phyloP scores from a whole-genome alignment of 2,329 filamentous ascomycete genomes.

The Verticillium isaacii region DNA sequence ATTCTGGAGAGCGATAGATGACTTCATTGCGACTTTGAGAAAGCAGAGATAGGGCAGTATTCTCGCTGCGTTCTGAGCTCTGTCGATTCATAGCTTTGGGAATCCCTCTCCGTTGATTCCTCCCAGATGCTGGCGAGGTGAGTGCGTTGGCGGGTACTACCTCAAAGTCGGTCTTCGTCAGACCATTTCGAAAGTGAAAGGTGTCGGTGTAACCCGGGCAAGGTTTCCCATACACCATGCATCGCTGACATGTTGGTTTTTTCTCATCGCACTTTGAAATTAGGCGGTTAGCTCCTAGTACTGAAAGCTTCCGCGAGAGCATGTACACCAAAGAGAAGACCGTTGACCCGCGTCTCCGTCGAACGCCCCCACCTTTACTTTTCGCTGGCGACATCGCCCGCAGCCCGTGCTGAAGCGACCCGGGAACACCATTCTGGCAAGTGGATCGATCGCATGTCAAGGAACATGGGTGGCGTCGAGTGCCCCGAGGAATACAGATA shows the following conservation, averaged over 20 bases:
- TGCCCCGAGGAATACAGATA: background rate
- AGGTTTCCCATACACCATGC: constrained; percentile 22
- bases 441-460: background rate
- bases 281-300: background rate
- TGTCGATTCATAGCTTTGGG: background rate
- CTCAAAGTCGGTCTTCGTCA: constrained; percentile 5
- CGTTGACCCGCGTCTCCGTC: too few species aligned
- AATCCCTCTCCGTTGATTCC: background rate
- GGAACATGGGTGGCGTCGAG: background rate
- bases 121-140: background rate
- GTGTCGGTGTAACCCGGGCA: constrained; percentile 28
- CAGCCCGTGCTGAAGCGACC: constrained; percentile 24
- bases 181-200: constrained; percentile 25
- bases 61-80: background rate
- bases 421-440: constrained; percentile 20
- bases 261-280: constrained; percentile 23
- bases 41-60: background rate
- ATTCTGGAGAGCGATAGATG: constrained; percentile 7
- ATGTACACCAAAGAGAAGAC: background rate
- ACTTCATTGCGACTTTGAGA: background rate
- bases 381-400: constrained; percentile 22
- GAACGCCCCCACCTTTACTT: constrained; percentile 19
- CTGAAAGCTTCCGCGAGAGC: constrained; percentile 1
- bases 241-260: constrained; percentile 25
- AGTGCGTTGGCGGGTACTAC: background rate